These are phyloP conservation scores for Phaffomyces opuntiae DNA, from an alignment of 805 yeast genomes.

Conservation along the genomic window DNA sequence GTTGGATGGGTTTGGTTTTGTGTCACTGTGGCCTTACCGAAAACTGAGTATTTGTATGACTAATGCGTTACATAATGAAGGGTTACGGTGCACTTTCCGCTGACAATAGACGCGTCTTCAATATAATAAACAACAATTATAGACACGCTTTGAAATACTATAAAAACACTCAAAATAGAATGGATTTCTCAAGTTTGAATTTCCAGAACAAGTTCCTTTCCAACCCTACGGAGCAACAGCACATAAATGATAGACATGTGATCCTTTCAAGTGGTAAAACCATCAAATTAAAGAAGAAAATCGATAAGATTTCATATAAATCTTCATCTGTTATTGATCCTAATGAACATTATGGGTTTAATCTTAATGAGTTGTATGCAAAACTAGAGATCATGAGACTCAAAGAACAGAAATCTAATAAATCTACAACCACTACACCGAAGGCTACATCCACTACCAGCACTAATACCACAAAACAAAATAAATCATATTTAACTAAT, in stretches of 20 bases:
- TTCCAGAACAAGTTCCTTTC: conserved; percentile 16
- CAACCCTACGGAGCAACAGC: no score
- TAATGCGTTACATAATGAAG: no score
- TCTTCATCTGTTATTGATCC: not conserved
- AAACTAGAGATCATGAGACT: conserved; percentile 23
- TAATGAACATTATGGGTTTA: conserved; percentile 28
- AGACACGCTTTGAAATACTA: no score
- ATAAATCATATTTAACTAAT: not conserved
- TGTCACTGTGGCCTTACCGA: no score
- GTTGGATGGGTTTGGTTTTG: no score
- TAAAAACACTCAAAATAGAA: no score
- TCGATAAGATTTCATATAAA: not conserved
- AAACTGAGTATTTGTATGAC: no score
- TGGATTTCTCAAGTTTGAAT: conserved; percentile 4
- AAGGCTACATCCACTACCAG: not conserved
- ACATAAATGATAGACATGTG: no score
- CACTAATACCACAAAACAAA: not conserved
- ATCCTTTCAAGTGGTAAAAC: conserved; percentile 15
- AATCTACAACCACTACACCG: no score
- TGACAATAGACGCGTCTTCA: no score
- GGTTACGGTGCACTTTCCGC: no score
- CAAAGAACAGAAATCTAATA: conserved; percentile 3
- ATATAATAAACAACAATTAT: no score
- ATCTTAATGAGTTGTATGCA: conserved; percentile 29
- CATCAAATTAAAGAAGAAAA: conserved; percentile 10